A percentile compares a stretch with the other conserved stretches of the same genome.
phyloP scores from a whole-genome alignment of 495 filamentous ascomycete genomes.

The Aspergillus wentii region DNA sequence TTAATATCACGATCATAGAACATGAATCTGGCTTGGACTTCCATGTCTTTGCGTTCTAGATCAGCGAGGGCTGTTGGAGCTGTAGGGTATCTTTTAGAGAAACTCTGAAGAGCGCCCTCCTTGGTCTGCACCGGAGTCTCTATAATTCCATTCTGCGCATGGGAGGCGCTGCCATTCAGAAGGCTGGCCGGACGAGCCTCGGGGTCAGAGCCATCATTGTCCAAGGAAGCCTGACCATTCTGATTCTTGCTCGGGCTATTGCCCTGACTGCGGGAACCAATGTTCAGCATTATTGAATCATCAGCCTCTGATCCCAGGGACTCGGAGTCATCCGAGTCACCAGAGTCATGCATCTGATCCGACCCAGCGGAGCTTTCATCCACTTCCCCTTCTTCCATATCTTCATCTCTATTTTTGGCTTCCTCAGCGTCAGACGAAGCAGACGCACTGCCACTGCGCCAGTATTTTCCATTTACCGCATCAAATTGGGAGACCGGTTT shows the following conservation, averaged over 20 bases:
- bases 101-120: conserved; percentile 30
- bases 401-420: conserved; percentile 4
- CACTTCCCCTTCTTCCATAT: conserved; percentile 21
- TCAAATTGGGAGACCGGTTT: conserved; percentile 25
- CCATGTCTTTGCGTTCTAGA: conserved; percentile 36
- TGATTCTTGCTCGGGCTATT: conserved; percentile 3
- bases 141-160: conserved; percentile 1
- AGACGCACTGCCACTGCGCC: conserved; percentile 36
- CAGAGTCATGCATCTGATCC: conserved; percentile 14
- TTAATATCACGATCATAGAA: conserved; percentile 57
- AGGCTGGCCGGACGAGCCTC: conserved; percentile 9
- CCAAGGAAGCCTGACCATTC: conserved; percentile 6
- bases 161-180: conserved; percentile 1
- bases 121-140: conserved; percentile 22
- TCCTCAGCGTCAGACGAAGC: conserved; percentile 15
- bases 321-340: conserved; percentile 35
- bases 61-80: conserved; percentile 36
- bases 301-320: conserved; percentile 33
- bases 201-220: conserved; percentile 21
- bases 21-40: conserved; percentile 33
- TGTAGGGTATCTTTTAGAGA: conserved; percentile 31
- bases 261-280: conserved; percentile 19
- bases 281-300: conserved; percentile 40
- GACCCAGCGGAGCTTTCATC: conserved; percentile 9
- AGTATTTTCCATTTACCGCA: conserved; percentile 35